Evolutionary conservation across 441 rosid species (phyloP).

Genomic region (Adansonia rubrostipa): DNA sequence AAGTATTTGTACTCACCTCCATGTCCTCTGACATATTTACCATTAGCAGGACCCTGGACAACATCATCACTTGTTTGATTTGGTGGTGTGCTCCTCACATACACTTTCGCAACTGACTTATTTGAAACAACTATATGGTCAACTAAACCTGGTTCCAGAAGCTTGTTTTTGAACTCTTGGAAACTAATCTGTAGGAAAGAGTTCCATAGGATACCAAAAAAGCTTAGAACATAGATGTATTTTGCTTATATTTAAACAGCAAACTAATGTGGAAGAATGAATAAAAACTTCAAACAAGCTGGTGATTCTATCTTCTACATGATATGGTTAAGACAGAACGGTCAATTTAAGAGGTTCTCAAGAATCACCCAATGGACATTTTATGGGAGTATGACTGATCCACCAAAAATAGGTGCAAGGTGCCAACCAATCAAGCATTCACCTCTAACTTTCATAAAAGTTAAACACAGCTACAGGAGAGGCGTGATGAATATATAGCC

Average conservation of each 20-base stretch:
- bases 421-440: neutral
- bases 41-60: slow-evolving; percentile 39
- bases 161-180: slow-evolving; percentile 78
- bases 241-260: neutral
- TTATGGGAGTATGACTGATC: neutral
- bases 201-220: neutral
- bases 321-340: neutral
- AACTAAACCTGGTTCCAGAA: slow-evolving; percentile 70
- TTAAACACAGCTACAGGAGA: neutral
- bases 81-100: slow-evolving; percentile 55
- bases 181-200: slow-evolving; percentile 62
- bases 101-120: slow-evolving; percentile 72
- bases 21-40: slow-evolving; percentile 38
- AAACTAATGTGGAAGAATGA: slow-evolving; percentile 1
- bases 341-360: neutral
- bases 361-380: neutral
- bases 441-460: neutral
- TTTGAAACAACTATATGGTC: slow-evolving; percentile 72
- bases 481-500: neutral
- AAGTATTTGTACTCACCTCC: slow-evolving; percentile 63
- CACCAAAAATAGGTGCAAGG: neutral
- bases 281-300: neutral
- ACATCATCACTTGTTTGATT: slow-evolving; percentile 44
- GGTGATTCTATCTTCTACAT: neutral
- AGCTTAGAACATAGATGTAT: neutral